Evolutionary conservation across 495 filamentous ascomycete genomes (phyloP).

Genomic region (Penicillium tannophilum): DNA sequence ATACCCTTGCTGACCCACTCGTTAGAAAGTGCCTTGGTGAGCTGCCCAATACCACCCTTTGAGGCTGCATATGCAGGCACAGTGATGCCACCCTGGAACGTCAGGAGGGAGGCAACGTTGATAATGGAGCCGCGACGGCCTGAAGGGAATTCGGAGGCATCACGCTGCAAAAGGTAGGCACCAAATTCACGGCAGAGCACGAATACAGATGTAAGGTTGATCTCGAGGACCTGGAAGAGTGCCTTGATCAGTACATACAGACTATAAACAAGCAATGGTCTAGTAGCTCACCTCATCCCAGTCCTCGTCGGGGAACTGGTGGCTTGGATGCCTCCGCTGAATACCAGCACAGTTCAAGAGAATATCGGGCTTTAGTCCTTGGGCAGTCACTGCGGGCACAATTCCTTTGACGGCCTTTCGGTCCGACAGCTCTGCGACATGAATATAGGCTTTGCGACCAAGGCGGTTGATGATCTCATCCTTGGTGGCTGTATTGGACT

Average conservation of each 20-base stretch:
- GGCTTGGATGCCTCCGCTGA: slow-evolving; percentile 74
- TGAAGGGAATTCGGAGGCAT: slow-evolving; percentile 48
- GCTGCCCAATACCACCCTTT: slow-evolving; percentile 83
- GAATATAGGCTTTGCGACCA: slow-evolving; percentile 68
- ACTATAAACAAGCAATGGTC: not conserved
- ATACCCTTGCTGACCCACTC: slow-evolving; percentile 82
- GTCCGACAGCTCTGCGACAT: slow-evolving; percentile 72
- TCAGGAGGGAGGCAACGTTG: slow-evolving; percentile 82
- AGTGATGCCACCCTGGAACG: slow-evolving; percentile 89
- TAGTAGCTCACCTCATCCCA: slow-evolving; percentile 64
- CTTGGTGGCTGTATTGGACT: slow-evolving; percentile 63
- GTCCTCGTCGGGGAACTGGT: slow-evolving; percentile 78
- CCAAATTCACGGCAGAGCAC: slow-evolving; percentile 81
- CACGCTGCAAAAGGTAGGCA: slow-evolving; percentile 73
- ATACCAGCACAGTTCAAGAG: slow-evolving; percentile 87
- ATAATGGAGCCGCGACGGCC: slow-evolving; percentile 75
- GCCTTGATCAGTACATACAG: not conserved
- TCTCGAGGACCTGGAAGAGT: slow-evolving; percentile 63
- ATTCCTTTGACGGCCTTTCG: slow-evolving; percentile 60
- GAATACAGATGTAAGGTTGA: slow-evolving; percentile 84
- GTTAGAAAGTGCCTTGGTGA: slow-evolving; percentile 87
- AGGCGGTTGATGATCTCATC: slow-evolving; percentile 59
- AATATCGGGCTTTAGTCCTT: slow-evolving; percentile 65
- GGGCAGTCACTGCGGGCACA: slow-evolving; percentile 59
- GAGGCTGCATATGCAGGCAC: slow-evolving; percentile 89